Evolutionary conservation across 257 asterid species (phyloP), one percentile per base, ranked within the genome.

Genomic region (Rauvolfia tetraphylla): DNA sequence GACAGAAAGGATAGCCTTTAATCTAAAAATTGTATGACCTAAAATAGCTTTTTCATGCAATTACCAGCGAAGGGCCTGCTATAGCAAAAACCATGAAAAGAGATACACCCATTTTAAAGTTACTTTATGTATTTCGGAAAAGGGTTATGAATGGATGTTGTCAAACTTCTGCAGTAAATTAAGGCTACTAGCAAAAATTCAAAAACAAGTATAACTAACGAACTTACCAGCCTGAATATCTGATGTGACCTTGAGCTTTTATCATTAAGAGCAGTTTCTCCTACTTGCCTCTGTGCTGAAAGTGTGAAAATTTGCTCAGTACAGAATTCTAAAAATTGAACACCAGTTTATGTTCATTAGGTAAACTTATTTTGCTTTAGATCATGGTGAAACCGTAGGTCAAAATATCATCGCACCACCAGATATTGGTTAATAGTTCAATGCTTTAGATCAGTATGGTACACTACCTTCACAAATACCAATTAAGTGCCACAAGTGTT

Each of bases 231-330:
- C 87, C 91, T 86, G 71, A 95, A 90, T 77, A 95, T 93, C 91
- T 95, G 99, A 83, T 95, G 99, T 63, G 99, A 95, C 84, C 99
- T 91, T 73, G 99, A 95, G 83, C 99, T 95, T 84, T 89, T 95
- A 82, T 93, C 98, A 62, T 95, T 93, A 42, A 93, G 83, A 49
- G 96, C 82, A 76, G 99, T 95, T 85, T 95, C 99, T 58, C 98
- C 98, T 27, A 95, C 91, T 86, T 95, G 98, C 85, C 99, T 89
- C 81, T 93, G 97, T 23, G 94, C 99, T 95, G 95, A 85, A 88
- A 87, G 71, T 18, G 36, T 77, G 36, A 78, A 59, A 56, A 49
- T 72, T 82, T 73, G 73, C 38, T 73, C 76, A 79, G 33, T 66
- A 72, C 56, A 34, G 75, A 66, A 42, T 78, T 51, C 27, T 46